A percentile compares a stretch with the other conserved stretches of the same genome.
phyloP scores from a whole-genome alignment of 441 rosid species.

The Populus trichocarpa region DNA sequence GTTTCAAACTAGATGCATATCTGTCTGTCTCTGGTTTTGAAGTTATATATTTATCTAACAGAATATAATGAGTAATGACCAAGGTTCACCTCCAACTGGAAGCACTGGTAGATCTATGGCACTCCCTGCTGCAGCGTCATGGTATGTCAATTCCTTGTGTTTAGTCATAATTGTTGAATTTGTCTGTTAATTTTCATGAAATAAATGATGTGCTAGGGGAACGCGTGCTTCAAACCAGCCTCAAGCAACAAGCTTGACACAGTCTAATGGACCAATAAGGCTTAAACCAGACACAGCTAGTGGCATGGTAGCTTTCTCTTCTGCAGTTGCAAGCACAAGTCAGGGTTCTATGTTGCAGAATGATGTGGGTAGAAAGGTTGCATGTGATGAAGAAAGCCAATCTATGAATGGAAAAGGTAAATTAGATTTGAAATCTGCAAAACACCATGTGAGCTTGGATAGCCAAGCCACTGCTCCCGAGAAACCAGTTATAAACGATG shows the following conservation, averaged over 20 bases:
- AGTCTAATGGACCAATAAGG: slow-evolving; percentile 49
- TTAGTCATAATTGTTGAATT: background rate
- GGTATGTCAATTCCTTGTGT: slow-evolving; percentile 38
- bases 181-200: slow-evolving; percentile 19
- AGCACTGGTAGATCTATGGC: slow-evolving; percentile 51
- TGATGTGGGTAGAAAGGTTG: slow-evolving; percentile 39
- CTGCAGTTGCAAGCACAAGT: slow-evolving; percentile 40
- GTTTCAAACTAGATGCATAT: background rate
- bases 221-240: slow-evolving; percentile 55
- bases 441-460: slow-evolving; percentile 35
- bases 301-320: slow-evolving; percentile 35
- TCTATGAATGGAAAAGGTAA: slow-evolving; percentile 32
- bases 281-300: slow-evolving; percentile 43
- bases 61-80: slow-evolving; percentile 41
- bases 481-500: slow-evolving; percentile 33
- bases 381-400: slow-evolving; percentile 45
- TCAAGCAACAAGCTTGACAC: slow-evolving; percentile 33
- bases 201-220: slow-evolving; percentile 59
- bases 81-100: slow-evolving; percentile 79
- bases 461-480: slow-evolving; percentile 24
- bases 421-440: slow-evolving; percentile 38
- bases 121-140: slow-evolving; percentile 93
- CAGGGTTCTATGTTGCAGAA: slow-evolving; percentile 32
- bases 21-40: slow-evolving; percentile 2
- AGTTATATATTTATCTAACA: slow-evolving; percentile 26